phyloP scores from a whole-genome alignment of 2,329 filamentous ascomycete species.

The Fusarium papillatum region DNA sequence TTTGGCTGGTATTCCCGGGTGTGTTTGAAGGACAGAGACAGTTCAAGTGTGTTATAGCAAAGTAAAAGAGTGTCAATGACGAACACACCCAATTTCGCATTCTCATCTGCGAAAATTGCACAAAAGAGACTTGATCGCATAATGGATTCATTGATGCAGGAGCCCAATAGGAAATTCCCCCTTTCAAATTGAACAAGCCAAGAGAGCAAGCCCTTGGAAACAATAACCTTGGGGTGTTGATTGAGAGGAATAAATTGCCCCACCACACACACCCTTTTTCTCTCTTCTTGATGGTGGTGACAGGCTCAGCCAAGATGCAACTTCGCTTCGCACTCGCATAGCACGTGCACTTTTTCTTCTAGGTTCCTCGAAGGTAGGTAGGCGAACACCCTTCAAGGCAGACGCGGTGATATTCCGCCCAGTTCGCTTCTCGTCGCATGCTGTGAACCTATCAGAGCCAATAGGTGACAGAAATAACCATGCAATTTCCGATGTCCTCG shows the following conservation, averaged over 20 bases:
- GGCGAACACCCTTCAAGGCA: background rate
- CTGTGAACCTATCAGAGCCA: constrained; percentile 17
- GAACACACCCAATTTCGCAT: background rate
- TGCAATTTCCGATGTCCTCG: constrained; percentile 7
- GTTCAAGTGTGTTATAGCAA: background rate
- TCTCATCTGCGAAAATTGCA: background rate
- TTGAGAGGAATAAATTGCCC: background rate
- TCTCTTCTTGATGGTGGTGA: background rate
- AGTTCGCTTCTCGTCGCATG: constrained; percentile 25
- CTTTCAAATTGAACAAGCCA: background rate
- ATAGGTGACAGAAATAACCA: constrained; percentile 13
- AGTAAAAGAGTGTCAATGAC: background rate
- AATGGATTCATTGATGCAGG: background rate
- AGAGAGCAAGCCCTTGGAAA: background rate
- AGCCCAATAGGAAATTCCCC: background rate
- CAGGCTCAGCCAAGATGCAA: constrained; percentile 3
- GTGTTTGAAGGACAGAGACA: background rate
- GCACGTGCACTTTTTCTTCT: background rate
- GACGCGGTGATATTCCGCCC: constrained; percentile 32
- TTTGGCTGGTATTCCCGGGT: background rate
- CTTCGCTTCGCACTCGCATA: constrained; percentile 28
- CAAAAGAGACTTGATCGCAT: background rate
- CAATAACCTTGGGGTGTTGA: background rate
- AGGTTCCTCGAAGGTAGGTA: background rate
- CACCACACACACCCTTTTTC: background rate